These are phyloP conservation scores for Cryphonectria japonica DNA, from an alignment of 2,329 filamentous ascomycete species.

Conservation along the genomic window DNA sequence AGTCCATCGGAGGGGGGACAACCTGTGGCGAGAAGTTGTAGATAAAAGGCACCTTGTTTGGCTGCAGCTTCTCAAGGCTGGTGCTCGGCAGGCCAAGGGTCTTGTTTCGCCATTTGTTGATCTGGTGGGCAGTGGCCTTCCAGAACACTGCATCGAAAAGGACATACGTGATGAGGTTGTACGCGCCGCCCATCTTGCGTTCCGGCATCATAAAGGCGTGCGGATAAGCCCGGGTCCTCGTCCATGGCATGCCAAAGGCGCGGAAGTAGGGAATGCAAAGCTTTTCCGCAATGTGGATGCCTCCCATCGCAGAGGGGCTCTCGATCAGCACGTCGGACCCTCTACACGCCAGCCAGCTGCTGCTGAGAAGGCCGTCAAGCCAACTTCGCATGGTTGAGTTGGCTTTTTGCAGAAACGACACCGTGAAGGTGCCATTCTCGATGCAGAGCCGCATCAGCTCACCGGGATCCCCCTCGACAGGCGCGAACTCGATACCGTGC, in stretches of 20 bases:
- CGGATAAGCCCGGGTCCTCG: conserved; percentile 89
- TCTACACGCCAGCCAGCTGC: conserved; percentile 83
- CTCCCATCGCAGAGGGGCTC: conserved; percentile 94
- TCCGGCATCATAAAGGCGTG: conserved; percentile 95
- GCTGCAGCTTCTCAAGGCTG: conserved; percentile 85
- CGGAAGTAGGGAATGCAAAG: conserved; percentile 93
- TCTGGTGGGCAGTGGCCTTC: conserved; percentile 87
- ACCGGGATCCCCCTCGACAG: conserved; percentile 86
- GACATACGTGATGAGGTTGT: conserved; percentile 94
- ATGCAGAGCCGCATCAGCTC: conserved; percentile 97
- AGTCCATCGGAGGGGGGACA: conserved; percentile 92
- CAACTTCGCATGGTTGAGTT: conserved; percentile 89
- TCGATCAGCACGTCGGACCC: conserved; percentile 90
- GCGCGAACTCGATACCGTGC: conserved; percentile 92
- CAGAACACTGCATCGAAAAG: conserved; percentile 98
- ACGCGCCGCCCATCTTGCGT: conserved; percentile 90
- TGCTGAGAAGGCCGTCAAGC: conserved; percentile 85
- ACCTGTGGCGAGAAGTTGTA: conserved; percentile 97
- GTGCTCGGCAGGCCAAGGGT: conserved; percentile 79
- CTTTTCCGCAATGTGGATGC: conserved; percentile 95
- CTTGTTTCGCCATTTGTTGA: conserved; percentile 90
- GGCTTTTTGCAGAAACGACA: conserved; percentile 85
- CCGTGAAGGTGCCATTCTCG: conserved; percentile 96
- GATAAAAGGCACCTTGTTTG: conserved; percentile 95
- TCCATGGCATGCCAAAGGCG: conserved; percentile 99